Base-by-base conservation (phyloP, 2,329 filamentous ascomycete genomes). In the Cryoendolithus antarcticus region DNA sequence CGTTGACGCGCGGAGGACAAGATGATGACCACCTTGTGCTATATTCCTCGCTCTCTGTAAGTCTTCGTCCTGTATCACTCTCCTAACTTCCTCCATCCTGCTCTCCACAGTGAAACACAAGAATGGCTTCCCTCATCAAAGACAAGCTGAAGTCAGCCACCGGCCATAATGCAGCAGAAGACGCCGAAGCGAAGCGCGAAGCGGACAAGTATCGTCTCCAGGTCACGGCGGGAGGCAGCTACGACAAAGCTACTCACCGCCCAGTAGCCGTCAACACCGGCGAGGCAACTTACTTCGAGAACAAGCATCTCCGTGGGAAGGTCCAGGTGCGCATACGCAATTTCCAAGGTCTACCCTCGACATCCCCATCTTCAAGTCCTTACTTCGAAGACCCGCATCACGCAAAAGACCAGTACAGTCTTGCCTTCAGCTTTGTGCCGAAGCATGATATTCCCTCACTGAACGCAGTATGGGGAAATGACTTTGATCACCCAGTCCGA, bases 381-480 rank as follows among this genome's bases (percentile, higher is more conserved):
- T 95, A 95, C 66, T 95, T 96, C 66, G 66, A 72, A 11, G 65
- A 75, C 4, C 73, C 79, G 3, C 68, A 74, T 10, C 86, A 93
- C 56, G 65, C 64, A 15, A 69, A 72, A 44, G 86, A 95, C 61
- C 82, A 84, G 58, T 95, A 94, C 65, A 84, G 79, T 53, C 86
- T 95, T 52, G 72, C 75, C 7, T 80, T 94, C 54, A 72, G 75
- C 33, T 85, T 95, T 58, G 76, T 74, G 0, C 84, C 82, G 6
- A 83, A 82, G 50, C 51, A 62, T 11, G 61, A 61, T 21, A 76
- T 93, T 32, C 66, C 70, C 1, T 83, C 75, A 30, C 59, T 72
- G 8, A 76, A 91, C 46, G 71, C 95, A 2, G 77, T 94, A 39
- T 95, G 93, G 55, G 89, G 89, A 21, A 95, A 96, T 58, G 86